Evolutionary conservation across 768 basidiomycete species (phyloP).

Genomic region (Harrya chromipes): DNA sequence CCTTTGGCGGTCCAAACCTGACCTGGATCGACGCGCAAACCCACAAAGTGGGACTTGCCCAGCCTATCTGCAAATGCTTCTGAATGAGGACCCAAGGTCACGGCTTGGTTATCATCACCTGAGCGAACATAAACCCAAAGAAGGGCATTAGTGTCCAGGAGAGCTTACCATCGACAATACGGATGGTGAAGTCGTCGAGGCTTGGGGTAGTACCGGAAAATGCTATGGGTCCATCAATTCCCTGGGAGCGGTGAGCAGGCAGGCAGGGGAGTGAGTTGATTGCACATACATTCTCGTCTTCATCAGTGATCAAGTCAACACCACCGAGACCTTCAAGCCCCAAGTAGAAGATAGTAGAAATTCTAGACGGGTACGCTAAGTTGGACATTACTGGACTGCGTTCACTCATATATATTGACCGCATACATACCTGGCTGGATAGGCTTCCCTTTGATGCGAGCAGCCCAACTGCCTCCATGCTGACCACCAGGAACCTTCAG

Average conservation of each 20-base stretch:
- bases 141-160: neutral
- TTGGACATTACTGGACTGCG: conserved; percentile 26
- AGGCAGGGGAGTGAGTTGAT: neutral
- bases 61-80: conserved; percentile 56
- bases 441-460: conserved; percentile 77
- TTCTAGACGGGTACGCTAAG: conserved; percentile 49
- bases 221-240: conserved; percentile 64
- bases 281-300: conserved; percentile 63
- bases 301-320: conserved; percentile 74
- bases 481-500: conserved; percentile 82
- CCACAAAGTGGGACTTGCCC: conserved; percentile 70
- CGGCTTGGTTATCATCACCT: conserved; percentile 58
- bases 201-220: conserved; percentile 75
- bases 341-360: conserved; percentile 82
- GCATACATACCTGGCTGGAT: conserved; percentile 53
- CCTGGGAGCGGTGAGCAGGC: conserved; percentile 43
- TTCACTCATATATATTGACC: neutral
- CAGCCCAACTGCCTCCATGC: conserved; percentile 87
- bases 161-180: conserved; percentile 68
- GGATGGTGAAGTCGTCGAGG: conserved; percentile 78
- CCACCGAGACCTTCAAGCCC: conserved; percentile 87
- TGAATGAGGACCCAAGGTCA: conserved; percentile 55
- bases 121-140: conserved; percentile 5
- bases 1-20: conserved; percentile 87
- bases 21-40: conserved; percentile 56